Base-by-base conservation (phyloP, 768 basidiomycete genomes). In the Suillus americanus region DNA sequence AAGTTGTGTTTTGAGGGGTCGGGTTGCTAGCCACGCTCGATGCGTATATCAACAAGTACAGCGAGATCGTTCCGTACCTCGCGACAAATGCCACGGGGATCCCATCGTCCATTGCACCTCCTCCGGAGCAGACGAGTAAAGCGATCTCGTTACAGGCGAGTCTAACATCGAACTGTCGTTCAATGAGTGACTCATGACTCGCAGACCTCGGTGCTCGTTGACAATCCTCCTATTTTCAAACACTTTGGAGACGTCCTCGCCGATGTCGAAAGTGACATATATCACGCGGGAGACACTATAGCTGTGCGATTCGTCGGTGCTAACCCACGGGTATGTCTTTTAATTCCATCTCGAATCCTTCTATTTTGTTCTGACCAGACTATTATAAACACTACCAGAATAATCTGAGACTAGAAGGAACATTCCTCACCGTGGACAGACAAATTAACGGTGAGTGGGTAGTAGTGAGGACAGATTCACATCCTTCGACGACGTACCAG, bases 41-140 rank as follows among this genome's bases (percentile, higher is more conserved):
- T 51, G 88, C 92, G 2, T 93, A 91, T 72, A 89, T 92, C 64
- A 82, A 91, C 74, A 89, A 88, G 70, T 93, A 92, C 74, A 80
- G 81, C 43, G 85, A 82, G 67, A 81, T 92, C 37, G 84, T 91
- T 13, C 80, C 84, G 5, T 89, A 82, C 79, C 79, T 92, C 30
- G 83, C 83, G 1, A 83, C 86, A 61, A 74, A 76, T 59, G 80
- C 65, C 3, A 70, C 71, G 7, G 83, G 81, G 2, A 73, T 79
- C 2, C 86, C 89, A 23, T 69, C 82, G n/a, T 85, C 89, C 18
- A 90, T 90, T 71, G 74, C 87, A 59, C 79, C 91, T 37, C 86
- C 90, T 7, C 78, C 82, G 6, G 86, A 91, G 56, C 86, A 89
- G 70, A 87, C 83, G 0, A 83, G 82, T 5, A 82, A 82, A 66